Evolutionary conservation across 192 early-diverging fungal species (phyloP), one percentile per base, ranked within the genome.

Genomic region (Linderina pennispora): DNA sequence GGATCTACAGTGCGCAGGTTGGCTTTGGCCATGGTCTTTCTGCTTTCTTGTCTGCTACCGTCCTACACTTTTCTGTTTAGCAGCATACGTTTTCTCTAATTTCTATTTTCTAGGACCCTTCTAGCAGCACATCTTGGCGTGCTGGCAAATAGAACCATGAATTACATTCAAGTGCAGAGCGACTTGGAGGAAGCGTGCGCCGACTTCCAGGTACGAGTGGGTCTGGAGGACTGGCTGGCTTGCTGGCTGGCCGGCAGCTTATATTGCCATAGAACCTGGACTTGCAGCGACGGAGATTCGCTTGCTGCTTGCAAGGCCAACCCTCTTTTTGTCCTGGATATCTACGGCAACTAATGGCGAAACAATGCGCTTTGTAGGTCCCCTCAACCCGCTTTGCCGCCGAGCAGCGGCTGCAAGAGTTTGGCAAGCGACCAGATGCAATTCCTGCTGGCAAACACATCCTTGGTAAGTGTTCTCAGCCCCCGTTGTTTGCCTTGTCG

Each of bases 351-450:
- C n/a, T n/a, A n/a, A n/a, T n/a, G n/a, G n/a, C n/a, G n/a, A n/a
- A n/a, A n/a, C n/a, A 63, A 57, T 16, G 19, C 28, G 28, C 28
- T 8, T 11, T 31, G 28, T 69, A 69, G 67, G 56, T 58, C 22
- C 51, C 67, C 20, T 51, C 60, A 19, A 58, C 61, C 2, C 60
- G 61, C 14, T 44, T 53, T 49, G 55, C 61, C 10, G 60, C 61
- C 9, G 60, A 71, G 23, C 51, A 55, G 33, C 45, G 53, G 17
- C 45, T 71, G 20, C 51, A 58, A 28, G 44, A 26, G 20, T 59
- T 71, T 46, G 67, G 67, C n/a, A 71, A 63, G 45, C 60, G 67
- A 14, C 41, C 60, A 20, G 67, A 71, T 36, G 67, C 67, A 15
- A 55, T 71, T 31, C 60, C 37, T 0, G 52, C 45, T 17, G 61